phyloP scores from a whole-genome alignment of 192 early-diverging fungal species.

The Coemansia sp. region DNA sequence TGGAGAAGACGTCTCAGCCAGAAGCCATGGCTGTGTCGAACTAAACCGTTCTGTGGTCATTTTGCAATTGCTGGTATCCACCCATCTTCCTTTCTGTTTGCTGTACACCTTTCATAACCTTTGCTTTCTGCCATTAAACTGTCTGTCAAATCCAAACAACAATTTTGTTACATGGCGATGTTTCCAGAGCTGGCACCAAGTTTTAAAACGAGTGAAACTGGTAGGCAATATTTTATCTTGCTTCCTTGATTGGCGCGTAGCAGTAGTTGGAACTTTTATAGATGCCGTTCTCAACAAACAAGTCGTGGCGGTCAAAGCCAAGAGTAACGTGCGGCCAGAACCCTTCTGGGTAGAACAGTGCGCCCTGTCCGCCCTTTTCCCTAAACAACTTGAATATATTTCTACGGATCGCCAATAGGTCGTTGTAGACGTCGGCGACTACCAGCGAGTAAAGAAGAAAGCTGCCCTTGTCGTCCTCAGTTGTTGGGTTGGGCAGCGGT shows the following conservation, averaged over 20 bases:
- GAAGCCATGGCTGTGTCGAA: conserved; percentile 40
- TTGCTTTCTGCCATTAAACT: background rate
- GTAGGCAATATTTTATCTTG: conserved; percentile 2
- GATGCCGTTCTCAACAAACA: conserved; percentile 66
- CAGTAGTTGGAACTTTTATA: conserved; percentile 73
- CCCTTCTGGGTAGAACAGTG: conserved; percentile 64
- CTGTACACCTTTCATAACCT: conserved; percentile 5
- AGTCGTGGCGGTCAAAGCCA: conserved; percentile 63
- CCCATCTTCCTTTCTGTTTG: no score
- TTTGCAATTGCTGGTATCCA: background rate
- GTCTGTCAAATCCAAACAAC: background rate
- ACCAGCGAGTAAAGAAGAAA: conserved; percentile 50
- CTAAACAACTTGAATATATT: conserved; percentile 60
- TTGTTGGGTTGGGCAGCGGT: conserved; percentile 28
- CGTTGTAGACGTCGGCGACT: conserved; percentile 48
- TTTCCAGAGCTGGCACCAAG: background rate
- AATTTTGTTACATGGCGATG: background rate
- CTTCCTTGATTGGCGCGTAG: conserved; percentile 51
- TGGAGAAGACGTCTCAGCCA: conserved; percentile 36
- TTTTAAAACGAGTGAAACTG: background rate
- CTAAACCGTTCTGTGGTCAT: conserved; percentile 14
- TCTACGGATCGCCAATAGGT: conserved; percentile 56
- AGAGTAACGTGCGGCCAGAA: conserved; percentile 72
- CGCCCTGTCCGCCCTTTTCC: conserved; percentile 65
- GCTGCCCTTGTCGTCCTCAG: conserved; percentile 9